A percentile compares a stretch with the other conserved stretches of the same genome.
phyloP scores from a whole-genome alignment of 495 filamentous ascomycete genomes.

The Penicillium parvum region DNA sequence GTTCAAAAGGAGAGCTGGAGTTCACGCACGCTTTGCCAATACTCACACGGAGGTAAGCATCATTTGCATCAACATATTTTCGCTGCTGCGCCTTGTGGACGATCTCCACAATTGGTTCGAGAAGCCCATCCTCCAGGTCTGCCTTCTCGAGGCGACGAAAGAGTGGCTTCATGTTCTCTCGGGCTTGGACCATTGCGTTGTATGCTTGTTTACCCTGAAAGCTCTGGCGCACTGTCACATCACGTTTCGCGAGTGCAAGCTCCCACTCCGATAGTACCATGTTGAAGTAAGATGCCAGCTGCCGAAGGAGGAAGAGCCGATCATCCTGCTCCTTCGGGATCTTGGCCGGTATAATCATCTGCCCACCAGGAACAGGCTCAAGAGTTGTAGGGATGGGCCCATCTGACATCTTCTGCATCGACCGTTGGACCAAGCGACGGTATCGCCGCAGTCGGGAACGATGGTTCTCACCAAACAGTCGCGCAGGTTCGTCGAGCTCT shows the following conservation, averaged over 20 bases:
- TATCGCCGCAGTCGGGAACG: conserved; percentile 64
- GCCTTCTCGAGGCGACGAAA: conserved; percentile 81
- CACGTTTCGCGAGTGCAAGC: conserved; percentile 64
- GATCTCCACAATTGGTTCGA: conserved; percentile 89
- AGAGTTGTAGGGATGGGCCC: conserved; percentile 70
- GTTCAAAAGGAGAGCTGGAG: not conserved
- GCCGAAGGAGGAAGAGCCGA: conserved; percentile 68
- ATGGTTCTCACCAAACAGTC: conserved; percentile 82
- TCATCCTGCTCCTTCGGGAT: conserved; percentile 55
- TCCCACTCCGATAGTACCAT: conserved; percentile 91
- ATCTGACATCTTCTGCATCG: conserved; percentile 51
- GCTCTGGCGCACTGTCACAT: conserved; percentile 59
- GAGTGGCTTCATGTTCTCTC: conserved; percentile 83
- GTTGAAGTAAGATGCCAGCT: conserved; percentile 88
- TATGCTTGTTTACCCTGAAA: conserved; percentile 72
- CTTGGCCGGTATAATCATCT: conserved; percentile 74
- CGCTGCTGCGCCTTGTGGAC: conserved; percentile 83
- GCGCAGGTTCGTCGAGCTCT: conserved; percentile 64
- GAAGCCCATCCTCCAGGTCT: conserved; percentile 70
- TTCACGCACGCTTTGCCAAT: conserved; percentile 82
- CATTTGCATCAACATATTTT: conserved; percentile 93
- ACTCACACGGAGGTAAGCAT: conserved; percentile 85
- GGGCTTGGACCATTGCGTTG: conserved; percentile 72
- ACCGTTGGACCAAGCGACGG: conserved; percentile 48
- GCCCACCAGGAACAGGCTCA: conserved; percentile 67